A percentile compares a stretch with the other conserved stretches of the same genome.
These are phyloP conservation scores for Phytophthora ohioensis DNA, from an alignment of 352 stramenopile genomes.

Conservation along the genomic window DNA sequence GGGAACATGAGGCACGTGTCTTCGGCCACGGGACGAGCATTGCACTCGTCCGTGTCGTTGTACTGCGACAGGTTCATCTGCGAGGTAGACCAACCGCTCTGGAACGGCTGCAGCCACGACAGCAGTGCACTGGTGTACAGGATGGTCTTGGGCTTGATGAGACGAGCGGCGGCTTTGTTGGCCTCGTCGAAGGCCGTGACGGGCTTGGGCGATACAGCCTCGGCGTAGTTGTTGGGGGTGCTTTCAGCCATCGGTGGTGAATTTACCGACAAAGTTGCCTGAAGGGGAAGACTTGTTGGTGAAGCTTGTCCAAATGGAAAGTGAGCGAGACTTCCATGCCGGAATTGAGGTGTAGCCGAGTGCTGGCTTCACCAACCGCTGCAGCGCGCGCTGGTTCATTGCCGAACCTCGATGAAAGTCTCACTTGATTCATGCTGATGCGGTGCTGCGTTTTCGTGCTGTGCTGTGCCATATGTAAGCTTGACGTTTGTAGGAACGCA, in stretches of 20 bases:
- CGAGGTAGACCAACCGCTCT: slow-evolving; percentile 41
- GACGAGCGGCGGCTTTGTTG: slow-evolving; percentile 37
- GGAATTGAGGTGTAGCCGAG: no score
- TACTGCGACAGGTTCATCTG: slow-evolving; percentile 39
- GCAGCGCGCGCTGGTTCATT: background rate
- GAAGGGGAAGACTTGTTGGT: slow-evolving; percentile 16
- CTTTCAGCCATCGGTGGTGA: no score
- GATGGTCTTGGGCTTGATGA: slow-evolving; percentile 35
- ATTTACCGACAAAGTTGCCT: background rate
- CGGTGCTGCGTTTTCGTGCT: slow-evolving; percentile 20
- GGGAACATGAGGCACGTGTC: slow-evolving; percentile 37
- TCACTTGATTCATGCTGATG: slow-evolving; percentile 9
- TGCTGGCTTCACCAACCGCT: background rate
- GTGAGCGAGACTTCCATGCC: slow-evolving; percentile 2
- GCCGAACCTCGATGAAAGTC: background rate
- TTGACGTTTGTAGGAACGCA: no score
- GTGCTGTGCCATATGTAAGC: background rate
- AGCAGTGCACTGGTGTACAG: slow-evolving; percentile 35
- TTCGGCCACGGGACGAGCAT: slow-evolving; percentile 32
- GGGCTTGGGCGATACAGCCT: slow-evolving; percentile 18
- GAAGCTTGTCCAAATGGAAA: slow-evolving; percentile 23
- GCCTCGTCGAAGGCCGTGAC: slow-evolving; percentile 34
- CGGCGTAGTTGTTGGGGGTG: slow-evolving; percentile 16
- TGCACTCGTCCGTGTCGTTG: slow-evolving; percentile 34
- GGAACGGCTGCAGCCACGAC: slow-evolving; percentile 37